phyloP scores from a whole-genome alignment of 352 stramenopile species.

The Phytopythium boreale region DNA sequence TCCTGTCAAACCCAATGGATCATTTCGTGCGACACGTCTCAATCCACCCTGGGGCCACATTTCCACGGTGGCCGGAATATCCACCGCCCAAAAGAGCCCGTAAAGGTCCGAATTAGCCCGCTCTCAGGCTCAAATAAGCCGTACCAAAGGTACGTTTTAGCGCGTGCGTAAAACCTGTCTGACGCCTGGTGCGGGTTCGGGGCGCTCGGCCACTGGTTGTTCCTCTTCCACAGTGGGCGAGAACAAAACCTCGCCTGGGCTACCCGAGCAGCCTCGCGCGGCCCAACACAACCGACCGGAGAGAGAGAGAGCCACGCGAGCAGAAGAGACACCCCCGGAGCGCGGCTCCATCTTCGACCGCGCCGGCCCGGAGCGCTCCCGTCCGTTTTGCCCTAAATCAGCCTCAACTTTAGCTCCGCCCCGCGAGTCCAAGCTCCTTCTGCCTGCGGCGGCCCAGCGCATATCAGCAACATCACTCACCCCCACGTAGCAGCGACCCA shows the following conservation, averaged over 20 bases:
- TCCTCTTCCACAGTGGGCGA: neutral
- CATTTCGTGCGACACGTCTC: neutral
- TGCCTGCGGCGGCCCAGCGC: neutral
- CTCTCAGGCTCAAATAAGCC: neutral
- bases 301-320: neutral
- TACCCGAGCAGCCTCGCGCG: too few relatives aligned
- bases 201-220: neutral
- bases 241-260: neutral
- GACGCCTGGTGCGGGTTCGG: too few relatives aligned
- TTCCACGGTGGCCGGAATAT: neutral
- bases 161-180: neutral
- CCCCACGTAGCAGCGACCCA: neutral
- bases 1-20: neutral
- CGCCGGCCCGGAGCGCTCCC: neutral
- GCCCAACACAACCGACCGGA: neutral
- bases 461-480: conserved; percentile 3
- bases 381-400: neutral
- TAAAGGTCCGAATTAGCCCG: neutral
- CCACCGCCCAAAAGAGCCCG: neutral
- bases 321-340: conserved; percentile 5
- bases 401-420: conserved; percentile 1
- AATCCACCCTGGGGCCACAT: neutral
- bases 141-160: neutral
- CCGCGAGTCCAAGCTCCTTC: neutral
- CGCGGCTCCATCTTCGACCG: neutral